Evolutionary conservation across 139 green algal species (phyloP), one percentile per base, ranked within the genome.

Genomic region (Chlamydomonas asymmetrica): DNA sequence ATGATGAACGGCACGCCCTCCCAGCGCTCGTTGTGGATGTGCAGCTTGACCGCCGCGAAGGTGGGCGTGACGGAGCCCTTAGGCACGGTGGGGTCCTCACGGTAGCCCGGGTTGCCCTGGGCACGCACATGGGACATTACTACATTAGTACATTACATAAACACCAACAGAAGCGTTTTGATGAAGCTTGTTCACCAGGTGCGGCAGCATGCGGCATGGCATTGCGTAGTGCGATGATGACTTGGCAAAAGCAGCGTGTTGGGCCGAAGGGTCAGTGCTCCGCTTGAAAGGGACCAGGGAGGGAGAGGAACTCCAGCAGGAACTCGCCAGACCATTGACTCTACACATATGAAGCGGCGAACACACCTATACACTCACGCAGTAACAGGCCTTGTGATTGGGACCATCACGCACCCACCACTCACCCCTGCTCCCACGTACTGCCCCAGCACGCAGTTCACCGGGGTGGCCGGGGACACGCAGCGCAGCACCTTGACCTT

Each of bases 71-170:
- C 49, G 18, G 85, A 91, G 64, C 75, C 75, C 18, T 40, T 2
- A 29, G 94, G 94, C 66, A 99, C 95, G 10, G 85, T 95, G 35
- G 82, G 66, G 75, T 99, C 96, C 27, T 99, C 95, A 71, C 90
- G 71, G 84, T 99, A 99, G 10, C 93, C 93, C 6, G 85, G 85
- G 59, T 94, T 45, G 25, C 79, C 81, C 40, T 88, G 75, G 0
- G 56, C 48, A 72, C n/a, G n/a, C n/a, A n/a, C n/a, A n/a, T n/a
- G n/a, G n/a, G n/a, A n/a, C n/a, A n/a, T n/a, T n/a, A n/a, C n/a
- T n/a, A n/a, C n/a, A n/a, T n/a, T n/a, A n/a, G n/a, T n/a, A n/a
- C n/a, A n/a, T 48, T 20, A n/a, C n/a, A n/a, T n/a, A 35, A 65
- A 31, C 50, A 10, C 20, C 27, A 59, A 18, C 22, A n/a, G 49